Base-by-base conservation (phyloP, 768 basidiomycete species). In the Pholiota conissans region DNA sequence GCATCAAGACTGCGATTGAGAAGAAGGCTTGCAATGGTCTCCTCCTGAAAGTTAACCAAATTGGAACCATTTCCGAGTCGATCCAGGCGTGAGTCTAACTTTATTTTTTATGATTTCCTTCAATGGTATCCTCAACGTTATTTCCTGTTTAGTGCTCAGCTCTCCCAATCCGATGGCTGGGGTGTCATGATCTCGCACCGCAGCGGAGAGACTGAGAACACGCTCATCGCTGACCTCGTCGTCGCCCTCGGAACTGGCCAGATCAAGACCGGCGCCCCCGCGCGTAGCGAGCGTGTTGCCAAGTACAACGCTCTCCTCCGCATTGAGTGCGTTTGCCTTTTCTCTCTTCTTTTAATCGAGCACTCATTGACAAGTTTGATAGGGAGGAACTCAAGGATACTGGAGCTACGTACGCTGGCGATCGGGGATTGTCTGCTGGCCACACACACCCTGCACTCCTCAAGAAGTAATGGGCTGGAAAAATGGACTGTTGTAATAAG, bases 161-260 rank as follows among this genome's bases (percentile, higher is more conserved):
- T 99, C 67, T 74, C 95, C 49, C 94, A 97, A 74, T 93, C 92
- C 35, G 93, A 93, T 69, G 91, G 91, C 55, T 99, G 97, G 97
- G 95, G 95, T 73, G 92, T 98, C 77, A 99, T 99, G 97, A 89
- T 96, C 74, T 98, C 95, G 52, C 97, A 98, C 84, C 95, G 97
- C 65, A 93, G 91, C 64, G 96, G 96, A 69, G 96, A 98, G 84
- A 98, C 96, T 32, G 95, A 97, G 78, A 95, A 93, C 79, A 95
- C 93, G 55, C 81, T 94, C 75, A 98, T 98, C 68, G 93, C 95
- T 61, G 95, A 98, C 76, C 87, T 98, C 63, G 86, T 88, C 61
- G 95, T 98, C 65, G 97, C 91, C 48, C 92, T 98, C 64, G 89
- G 90, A 62, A 84, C 83, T 58, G 95, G 95, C 62, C 90, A 96